phyloP scores from a whole-genome alignment of 495 filamentous ascomycete genomes.

The Tuber microsphaerosporum region DNA sequence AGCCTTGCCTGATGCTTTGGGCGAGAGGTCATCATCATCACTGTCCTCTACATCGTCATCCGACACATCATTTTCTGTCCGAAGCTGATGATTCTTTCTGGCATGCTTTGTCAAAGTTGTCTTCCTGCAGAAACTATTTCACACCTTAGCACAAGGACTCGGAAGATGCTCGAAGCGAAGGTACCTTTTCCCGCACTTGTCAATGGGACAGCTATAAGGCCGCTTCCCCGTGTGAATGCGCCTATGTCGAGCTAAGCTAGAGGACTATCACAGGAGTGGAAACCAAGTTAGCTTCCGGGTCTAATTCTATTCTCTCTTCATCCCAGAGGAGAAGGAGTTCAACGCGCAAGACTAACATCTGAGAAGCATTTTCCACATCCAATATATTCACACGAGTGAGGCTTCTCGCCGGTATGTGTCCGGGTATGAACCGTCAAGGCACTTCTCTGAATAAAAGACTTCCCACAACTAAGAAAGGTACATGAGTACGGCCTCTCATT shows the following conservation, averaged over 20 bases:
- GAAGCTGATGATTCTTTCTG: conserved; percentile 57
- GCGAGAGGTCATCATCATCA: conserved; percentile 53
- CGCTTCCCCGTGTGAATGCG: conserved; percentile 80
- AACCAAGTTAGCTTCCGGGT: conserved; percentile 42
- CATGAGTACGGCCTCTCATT: conserved; percentile 80
- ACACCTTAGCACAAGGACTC: conserved; percentile 36
- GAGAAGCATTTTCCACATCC: conserved; percentile 83
- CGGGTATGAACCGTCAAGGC: conserved; percentile 79
- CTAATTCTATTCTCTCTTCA: background rate
- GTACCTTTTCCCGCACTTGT: conserved; percentile 75
- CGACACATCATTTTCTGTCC: conserved; percentile 50
- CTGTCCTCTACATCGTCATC: conserved; percentile 51
- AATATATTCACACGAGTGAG: conserved; percentile 69
- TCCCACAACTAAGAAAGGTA: conserved; percentile 61
- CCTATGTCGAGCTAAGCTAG: conserved; percentile 76
- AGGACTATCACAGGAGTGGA: conserved; percentile 54
- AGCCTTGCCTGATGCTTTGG: conserved; percentile 46
- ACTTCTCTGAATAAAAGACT: conserved; percentile 86
- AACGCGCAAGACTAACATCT: conserved; percentile 55
- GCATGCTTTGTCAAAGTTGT: conserved; percentile 83
- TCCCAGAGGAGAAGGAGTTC: conserved; percentile 10
- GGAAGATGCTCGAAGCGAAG: conserved; percentile 21
- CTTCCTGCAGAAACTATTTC: conserved; percentile 71
- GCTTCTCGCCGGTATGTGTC: conserved; percentile 85
- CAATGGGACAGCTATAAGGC: conserved; percentile 72